Evolutionary conservation across 768 basidiomycete species (phyloP), one percentile per base, ranked within the genome.

Genomic region (Hirschioporus abietinus): DNA sequence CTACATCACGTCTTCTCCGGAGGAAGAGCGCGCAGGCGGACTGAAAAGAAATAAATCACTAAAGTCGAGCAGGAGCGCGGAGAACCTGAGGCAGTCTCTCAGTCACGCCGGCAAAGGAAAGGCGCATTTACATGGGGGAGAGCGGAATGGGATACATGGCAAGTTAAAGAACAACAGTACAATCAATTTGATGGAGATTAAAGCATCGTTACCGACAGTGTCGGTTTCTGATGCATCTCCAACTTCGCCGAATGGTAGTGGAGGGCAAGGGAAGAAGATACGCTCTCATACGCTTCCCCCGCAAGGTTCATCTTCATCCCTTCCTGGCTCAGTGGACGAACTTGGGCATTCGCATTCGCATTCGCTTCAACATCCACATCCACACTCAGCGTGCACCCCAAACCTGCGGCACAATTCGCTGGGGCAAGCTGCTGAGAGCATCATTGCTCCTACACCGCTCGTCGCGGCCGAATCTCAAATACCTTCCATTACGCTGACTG

Each of bases 21-120:
- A 65, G 76, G n/a, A 75, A 80, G 60, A 74, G 79, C 58, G 73
- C 76, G 35, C 74, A 79, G 5, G 73, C 78, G 30, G 73, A 72
- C 27, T 78, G 80, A 18, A 17, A 70, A 18, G 72, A 17, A 83
- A 80, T 58, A 86, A 81, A 67, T 76, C 80, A 6, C 68, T 88
- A 66, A 91, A 90, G 74, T 74, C 83, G 35, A 88, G 86, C 75
- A 86, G 85, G 70, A 92, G 91, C 70, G 85, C 83, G 35, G 90
- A 92, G 73, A 80, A 86, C 68, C 66, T 90, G 42, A 52, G 42
- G 12, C 24, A 81, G 82, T 6, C 70, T 71, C 34, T 65, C 68
- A 35, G 73, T 76, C 78, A 1, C 73, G 70, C 4, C 76, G 76
- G 10, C 81, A 80, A 62, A 71, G 73, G 27, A 35, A 77, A n/a